Conservation (phyloP, 208 protist species). For the Crithidia sp. region DNA sequence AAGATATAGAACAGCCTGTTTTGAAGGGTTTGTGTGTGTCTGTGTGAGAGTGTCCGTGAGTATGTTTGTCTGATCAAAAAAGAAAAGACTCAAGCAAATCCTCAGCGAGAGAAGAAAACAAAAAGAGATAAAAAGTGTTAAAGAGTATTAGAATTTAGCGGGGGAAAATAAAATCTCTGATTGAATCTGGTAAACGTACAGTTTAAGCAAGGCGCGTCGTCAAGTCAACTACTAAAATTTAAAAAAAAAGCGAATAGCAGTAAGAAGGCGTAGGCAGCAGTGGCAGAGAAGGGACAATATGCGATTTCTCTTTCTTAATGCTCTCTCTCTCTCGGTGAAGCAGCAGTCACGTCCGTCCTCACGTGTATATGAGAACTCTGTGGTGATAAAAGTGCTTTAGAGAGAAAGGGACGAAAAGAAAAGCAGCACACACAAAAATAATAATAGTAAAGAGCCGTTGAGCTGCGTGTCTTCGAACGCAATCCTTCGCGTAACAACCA, state of each 20-base stretch:
- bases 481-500: too few species aligned
- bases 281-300: too few species aligned
- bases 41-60: too few species aligned
- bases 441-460: not conserved
- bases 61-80: not conserved
- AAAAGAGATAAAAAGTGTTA: not conserved
- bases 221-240: not conserved
- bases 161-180: not conserved
- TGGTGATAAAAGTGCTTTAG: too few species aligned
- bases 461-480: too few species aligned
- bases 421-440: not conserved
- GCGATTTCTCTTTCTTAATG: too few species aligned
- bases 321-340: too few species aligned
- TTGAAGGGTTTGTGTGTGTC: not conserved
- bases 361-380: too few species aligned
- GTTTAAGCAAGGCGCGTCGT: not conserved
- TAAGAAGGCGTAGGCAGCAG: not conserved
- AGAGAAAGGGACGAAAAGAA: not conserved
- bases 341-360: too few species aligned
- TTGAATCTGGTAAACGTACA: not conserved
- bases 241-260: not conserved
- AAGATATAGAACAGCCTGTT: constrained; percentile 1
- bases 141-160: not conserved
- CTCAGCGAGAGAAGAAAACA: not conserved
- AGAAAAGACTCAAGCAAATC: not conserved